Evolutionary conservation across 208 protist species (phyloP).

Genomic region (Trypanosoma scelopori): DNA sequence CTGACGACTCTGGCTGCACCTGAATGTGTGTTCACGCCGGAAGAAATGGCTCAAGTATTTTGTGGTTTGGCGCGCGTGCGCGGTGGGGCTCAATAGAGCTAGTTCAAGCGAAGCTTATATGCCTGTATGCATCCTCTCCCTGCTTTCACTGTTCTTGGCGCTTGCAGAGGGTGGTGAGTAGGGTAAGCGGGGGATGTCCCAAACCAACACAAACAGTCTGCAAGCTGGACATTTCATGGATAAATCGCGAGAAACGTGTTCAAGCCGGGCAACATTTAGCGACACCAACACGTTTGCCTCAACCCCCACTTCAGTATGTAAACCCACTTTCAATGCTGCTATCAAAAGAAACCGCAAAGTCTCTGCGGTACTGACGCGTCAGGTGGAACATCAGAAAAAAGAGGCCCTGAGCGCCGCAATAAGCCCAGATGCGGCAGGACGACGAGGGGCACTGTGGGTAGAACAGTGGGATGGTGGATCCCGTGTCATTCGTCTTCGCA

Average conservation of each 20-base stretch:
- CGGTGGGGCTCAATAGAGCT: no score
- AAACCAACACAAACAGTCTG: no score
- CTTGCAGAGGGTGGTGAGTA: no score
- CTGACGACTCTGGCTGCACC: neutral
- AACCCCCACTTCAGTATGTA: neutral
- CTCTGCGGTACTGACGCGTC: neutral
- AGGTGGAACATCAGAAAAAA: constrained; percentile 5
- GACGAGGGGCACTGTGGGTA: constrained; percentile 63
- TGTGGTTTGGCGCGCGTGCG: no score
- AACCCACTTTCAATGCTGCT: neutral
- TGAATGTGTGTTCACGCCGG: neutral
- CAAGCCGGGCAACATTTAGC: no score
- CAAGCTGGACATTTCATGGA: no score
- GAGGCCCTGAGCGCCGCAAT: constrained; percentile 25
- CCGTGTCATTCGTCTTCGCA: constrained; percentile 31
- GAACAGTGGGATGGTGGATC: constrained; percentile 68
- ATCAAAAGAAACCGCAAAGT: neutral
- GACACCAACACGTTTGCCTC: neutral
- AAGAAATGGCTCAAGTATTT: no score
- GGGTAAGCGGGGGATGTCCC: no score
- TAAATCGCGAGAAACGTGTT: no score
- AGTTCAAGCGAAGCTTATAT: no score
- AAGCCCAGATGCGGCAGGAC: constrained; percentile 34
- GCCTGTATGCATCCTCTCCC: no score
- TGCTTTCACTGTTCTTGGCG: no score